These are phyloP conservation scores for Apiosordaria backusii DNA, from an alignment of 495 filamentous ascomycete genomes.

Conservation along the genomic window DNA sequence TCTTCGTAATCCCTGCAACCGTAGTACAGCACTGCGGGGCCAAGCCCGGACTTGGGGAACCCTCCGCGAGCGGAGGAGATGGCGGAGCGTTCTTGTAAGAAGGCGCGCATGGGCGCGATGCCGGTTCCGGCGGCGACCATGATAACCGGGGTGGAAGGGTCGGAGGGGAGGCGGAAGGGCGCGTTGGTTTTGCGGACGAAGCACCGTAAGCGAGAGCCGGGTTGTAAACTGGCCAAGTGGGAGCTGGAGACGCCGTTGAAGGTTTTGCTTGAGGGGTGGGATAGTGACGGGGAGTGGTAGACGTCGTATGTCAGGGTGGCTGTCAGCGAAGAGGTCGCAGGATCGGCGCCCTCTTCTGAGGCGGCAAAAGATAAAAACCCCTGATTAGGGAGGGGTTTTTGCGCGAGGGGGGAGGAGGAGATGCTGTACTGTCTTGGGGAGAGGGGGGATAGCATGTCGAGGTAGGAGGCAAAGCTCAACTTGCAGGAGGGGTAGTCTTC, in stretches of 20 bases:
- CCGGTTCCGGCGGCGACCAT: slow-evolving; percentile 54
- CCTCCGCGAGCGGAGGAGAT: slow-evolving; percentile 37
- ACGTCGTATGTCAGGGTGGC: slow-evolving; percentile 56
- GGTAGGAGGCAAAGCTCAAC: slow-evolving; percentile 55
- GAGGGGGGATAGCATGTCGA: slow-evolving; percentile 62
- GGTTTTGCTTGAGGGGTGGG: slow-evolving; percentile 29
- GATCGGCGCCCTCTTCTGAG: slow-evolving; percentile 19
- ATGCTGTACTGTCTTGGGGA: slow-evolving; percentile 57
- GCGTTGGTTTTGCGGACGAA: slow-evolving; percentile 53
- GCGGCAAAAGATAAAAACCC: slow-evolving; percentile 53
- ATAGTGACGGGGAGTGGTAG: slow-evolving; percentile 37
- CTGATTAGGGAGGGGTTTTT: slow-evolving; percentile 1
- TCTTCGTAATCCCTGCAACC: slow-evolving; percentile 52
- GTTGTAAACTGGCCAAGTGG: slow-evolving; percentile 53
- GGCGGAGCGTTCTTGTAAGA: slow-evolving; percentile 58
- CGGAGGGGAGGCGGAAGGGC: slow-evolving; percentile 57
- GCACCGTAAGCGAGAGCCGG: slow-evolving; percentile 47
- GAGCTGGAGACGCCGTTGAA: slow-evolving; percentile 52
- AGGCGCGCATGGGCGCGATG: slow-evolving; percentile 62
- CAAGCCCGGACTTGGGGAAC: slow-evolving; percentile 26
- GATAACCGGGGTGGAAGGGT: slow-evolving; percentile 56
- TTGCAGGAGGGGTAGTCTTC: slow-evolving; percentile 42
- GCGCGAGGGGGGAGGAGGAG: slow-evolving; percentile 31
- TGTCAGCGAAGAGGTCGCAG: slow-evolving; percentile 46
- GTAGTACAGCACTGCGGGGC: slow-evolving; percentile 49